Evolutionary conservation across 2,329 filamentous ascomycete species (phyloP).

Genomic region (Lizonia empirigonia): DNA sequence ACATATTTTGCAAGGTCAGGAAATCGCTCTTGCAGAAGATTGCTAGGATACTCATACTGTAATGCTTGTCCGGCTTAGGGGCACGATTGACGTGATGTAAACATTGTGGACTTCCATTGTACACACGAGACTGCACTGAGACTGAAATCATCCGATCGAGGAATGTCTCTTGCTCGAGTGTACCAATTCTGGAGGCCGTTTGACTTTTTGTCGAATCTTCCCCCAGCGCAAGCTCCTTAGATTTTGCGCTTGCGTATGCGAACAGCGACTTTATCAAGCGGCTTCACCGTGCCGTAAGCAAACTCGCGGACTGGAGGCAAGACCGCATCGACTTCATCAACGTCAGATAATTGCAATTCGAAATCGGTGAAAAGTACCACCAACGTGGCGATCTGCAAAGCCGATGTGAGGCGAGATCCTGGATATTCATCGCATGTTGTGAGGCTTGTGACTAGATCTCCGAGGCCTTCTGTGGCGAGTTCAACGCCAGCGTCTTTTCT

Average conservation of each 20-base stretch:
- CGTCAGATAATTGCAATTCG: constrained; percentile 35
- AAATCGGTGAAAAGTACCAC: constrained; percentile 33
- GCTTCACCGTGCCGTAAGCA: constrained; percentile 30
- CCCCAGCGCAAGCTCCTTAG: no score
- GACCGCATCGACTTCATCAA: constrained; percentile 22
- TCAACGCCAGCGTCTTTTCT: background rate
- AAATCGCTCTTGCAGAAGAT: no score
- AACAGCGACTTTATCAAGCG: constrained; percentile 27
- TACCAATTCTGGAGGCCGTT: no score
- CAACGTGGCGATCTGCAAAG: constrained; percentile 31
- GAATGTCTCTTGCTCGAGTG: no score
- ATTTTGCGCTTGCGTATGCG: constrained; percentile 33
- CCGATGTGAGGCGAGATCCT: constrained; percentile 22
- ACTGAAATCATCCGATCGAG: no score
- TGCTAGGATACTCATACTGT: no score
- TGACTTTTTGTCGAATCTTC: no score
- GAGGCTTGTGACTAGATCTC: constrained; percentile 23
- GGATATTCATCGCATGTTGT: constrained; percentile 20
- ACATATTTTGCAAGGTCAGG: no score
- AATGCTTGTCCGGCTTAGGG: no score
- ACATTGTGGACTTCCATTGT: no score
- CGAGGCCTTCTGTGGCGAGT: constrained; percentile 3
- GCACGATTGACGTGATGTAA: no score
- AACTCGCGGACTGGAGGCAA: constrained; percentile 23
- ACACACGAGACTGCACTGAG: no score